phyloP scores from a whole-genome alignment of 371 early-diverging fungal genomes.

The Hamiltosporidium tvaerminnensis region DNA sequence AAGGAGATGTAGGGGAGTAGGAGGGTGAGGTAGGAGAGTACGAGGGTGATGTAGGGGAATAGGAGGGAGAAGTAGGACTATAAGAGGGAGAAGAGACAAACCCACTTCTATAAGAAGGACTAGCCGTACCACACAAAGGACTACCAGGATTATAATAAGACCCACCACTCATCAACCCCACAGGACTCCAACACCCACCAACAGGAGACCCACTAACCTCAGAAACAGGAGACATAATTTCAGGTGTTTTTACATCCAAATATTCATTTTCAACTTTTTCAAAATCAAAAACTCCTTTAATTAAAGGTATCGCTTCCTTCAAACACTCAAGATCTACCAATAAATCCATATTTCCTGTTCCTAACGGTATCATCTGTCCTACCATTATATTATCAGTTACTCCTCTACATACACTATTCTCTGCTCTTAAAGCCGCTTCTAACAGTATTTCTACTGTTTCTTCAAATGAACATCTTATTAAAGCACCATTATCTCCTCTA shows the following conservation, averaged over 20 bases:
- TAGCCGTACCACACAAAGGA: conserved; percentile 51
- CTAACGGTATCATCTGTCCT: conserved; percentile 88
- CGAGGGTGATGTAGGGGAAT: conserved; percentile 51
- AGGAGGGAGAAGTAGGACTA: conserved; percentile 21
- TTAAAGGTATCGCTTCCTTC: conserved; percentile 23
- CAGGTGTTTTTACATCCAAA: conserved; percentile 9
- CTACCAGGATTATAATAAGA: conserved; percentile 9
- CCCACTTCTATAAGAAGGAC: conserved; percentile 55
- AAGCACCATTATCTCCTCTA: conserved; percentile 71
- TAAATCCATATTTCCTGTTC: conserved; percentile 83
- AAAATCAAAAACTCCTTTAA: conserved; percentile 33
- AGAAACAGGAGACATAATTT: conserved; percentile 17
- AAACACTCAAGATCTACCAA: conserved; percentile 48
- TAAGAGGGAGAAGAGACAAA: conserved; percentile 5
- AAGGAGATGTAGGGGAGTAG: not conserved
- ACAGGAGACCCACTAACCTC: conserved; percentile 9
- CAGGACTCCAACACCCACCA: conserved; percentile 15
- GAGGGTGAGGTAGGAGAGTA: conserved; percentile 59
- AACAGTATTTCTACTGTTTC: conserved; percentile 96
- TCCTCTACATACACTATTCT: conserved; percentile 75
- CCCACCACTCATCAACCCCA: conserved; percentile 4
- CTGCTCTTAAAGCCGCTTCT: conserved; percentile 82
- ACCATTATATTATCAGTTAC: conserved; percentile 93
- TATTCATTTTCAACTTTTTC: conserved; percentile 4
- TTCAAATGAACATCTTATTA: conserved; percentile 93